Base-by-base conservation (phyloP, 2,329 filamentous ascomycete genomes). In the Fusarium fracticaudum region DNA sequence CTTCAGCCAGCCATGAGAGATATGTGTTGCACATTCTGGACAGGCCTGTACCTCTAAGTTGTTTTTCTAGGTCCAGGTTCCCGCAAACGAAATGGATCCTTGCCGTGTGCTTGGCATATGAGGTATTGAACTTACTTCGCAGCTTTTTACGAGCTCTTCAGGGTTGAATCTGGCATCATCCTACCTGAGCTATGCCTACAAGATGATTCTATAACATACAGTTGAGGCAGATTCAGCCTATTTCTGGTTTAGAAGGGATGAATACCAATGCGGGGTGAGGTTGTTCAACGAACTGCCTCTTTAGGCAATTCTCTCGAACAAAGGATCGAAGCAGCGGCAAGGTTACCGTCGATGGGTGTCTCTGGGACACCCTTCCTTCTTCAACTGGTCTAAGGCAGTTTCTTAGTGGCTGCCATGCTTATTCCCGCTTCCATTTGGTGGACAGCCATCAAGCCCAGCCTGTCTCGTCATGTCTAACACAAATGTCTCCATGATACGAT, bases 271-370 rank as follows among this genome's bases (percentile, higher is more conserved):
- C 50, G 57, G 53, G 69, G 29, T 40, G 48, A 65, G 29, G 38
- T n/a, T 48, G 59, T 47, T 47, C 64, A 61, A 60, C 50, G 41
- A 65, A 60, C 66, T 69, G 47, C 71, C 71, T 59, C 24, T 62
- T 73, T 73, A 51, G 71, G 71, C 67, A 73, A 66, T 50, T 69
- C 54, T 53, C 43, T 70, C 51, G 65, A 73, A 73, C 60, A 60
- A 55, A 48, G 43, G 41, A 67, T 55, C 35, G 55, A 72, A 65
- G 64, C 47, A 55, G 35, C 35, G 69, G 57, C 45, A 58, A 58
- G 14, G 18, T 41, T 61, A 40, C 58, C 38, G 26, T 26, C 20
- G 24, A 22, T 68, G 38, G 57, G 18, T 38, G 35, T 31, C 35
- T 57, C 29, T 40, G 33, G 29, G 9, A 35, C 26, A 64, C 20